A percentile compares a stretch with the other conserved stretches of the same genome.
Conservation (phyloP, 495 filamentous ascomycete species). For the Penicillium desertorum region DNA sequence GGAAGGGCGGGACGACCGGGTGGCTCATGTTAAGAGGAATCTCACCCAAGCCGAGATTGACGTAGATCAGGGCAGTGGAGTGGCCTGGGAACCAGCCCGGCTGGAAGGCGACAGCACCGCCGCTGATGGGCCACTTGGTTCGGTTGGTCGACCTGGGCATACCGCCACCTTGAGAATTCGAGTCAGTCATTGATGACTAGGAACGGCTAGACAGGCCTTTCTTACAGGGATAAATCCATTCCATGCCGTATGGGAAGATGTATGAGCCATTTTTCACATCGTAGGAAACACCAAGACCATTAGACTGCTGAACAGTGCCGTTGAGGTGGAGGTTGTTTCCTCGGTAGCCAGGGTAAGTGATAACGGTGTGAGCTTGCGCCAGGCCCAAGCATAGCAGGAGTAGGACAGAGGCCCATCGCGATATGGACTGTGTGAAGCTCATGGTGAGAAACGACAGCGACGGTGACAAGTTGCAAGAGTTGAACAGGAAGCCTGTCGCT, state of each 20-base stretch:
- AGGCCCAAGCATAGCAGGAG: constrained; percentile 51
- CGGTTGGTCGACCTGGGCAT: constrained; percentile 76
- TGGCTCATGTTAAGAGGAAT: constrained; percentile 86
- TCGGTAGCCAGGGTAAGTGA: constrained; percentile 92
- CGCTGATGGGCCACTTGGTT: constrained; percentile 84
- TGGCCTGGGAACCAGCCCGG: constrained; percentile 97
- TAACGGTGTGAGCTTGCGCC: constrained; percentile 77
- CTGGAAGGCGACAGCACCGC: constrained; percentile 84
- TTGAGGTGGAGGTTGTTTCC: constrained; percentile 89
- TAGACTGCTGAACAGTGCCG: constrained; percentile 48
- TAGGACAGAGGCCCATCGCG: constrained; percentile 49
- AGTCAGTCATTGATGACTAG: constrained; percentile 5
- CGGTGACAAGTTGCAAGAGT: not conserved
- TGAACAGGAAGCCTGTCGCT: constrained; percentile 7
- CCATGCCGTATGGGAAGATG: constrained; percentile 85
- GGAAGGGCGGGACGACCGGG: constrained; percentile 78
- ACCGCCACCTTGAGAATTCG: constrained; percentile 68
- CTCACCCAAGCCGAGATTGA: constrained; percentile 90
- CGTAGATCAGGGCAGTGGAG: constrained; percentile 77
- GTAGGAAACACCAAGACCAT: constrained; percentile 49
- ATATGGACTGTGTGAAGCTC: constrained; percentile 39
- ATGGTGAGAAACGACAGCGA: constrained; percentile 24
- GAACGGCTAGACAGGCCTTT: not conserved
- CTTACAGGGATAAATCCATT: constrained; percentile 98
- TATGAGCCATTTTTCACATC: constrained; percentile 39